A percentile compares a stretch with the other conserved stretches of the same genome.
Evolutionary conservation across 352 stramenopile genomes (phyloP).

Genomic region (Pythium volutum): DNA sequence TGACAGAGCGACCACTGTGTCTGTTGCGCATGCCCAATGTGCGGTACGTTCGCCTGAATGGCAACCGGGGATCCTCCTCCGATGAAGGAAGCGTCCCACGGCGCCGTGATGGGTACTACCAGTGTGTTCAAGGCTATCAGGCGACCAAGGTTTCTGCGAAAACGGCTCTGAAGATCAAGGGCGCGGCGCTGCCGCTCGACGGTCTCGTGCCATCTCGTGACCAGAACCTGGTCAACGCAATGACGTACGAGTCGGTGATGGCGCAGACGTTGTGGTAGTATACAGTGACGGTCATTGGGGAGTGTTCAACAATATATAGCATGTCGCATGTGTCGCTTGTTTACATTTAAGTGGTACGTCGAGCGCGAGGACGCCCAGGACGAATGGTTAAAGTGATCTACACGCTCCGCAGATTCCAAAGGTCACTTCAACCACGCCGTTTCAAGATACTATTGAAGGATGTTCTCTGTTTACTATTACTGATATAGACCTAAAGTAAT

Average conservation of each 20-base stretch:
- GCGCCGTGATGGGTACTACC: conserved; percentile 56
- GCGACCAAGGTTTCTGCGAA: not conserved
- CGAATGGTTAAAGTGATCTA: too few species aligned
- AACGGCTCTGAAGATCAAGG: not conserved
- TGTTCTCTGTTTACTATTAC: too few species aligned
- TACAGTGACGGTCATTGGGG: too few species aligned
- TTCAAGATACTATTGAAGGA: too few species aligned
- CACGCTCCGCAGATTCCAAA: too few species aligned
- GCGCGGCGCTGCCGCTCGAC: not conserved
- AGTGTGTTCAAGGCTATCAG: conserved; percentile 28
- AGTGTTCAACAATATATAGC: too few species aligned
- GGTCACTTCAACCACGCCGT: too few species aligned
- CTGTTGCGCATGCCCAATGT: conserved; percentile 35
- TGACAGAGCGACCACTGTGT: conserved; percentile 25
- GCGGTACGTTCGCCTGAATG: conserved; percentile 45
- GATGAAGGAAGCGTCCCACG: conserved; percentile 17
- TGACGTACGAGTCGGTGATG: not conserved
- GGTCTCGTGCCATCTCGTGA: not conserved
- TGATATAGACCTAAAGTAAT: not conserved
- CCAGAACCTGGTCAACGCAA: conserved; percentile 8
- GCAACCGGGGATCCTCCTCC: conserved; percentile 34
- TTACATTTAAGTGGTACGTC: too few species aligned
- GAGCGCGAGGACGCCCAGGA: too few species aligned
- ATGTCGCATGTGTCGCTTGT: too few species aligned
- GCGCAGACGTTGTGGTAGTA: not conserved